Evolutionary conservation across 768 basidiomycete species (phyloP), one percentile per base, ranked within the genome.

Genomic region (Termitomyces sp.): DNA sequence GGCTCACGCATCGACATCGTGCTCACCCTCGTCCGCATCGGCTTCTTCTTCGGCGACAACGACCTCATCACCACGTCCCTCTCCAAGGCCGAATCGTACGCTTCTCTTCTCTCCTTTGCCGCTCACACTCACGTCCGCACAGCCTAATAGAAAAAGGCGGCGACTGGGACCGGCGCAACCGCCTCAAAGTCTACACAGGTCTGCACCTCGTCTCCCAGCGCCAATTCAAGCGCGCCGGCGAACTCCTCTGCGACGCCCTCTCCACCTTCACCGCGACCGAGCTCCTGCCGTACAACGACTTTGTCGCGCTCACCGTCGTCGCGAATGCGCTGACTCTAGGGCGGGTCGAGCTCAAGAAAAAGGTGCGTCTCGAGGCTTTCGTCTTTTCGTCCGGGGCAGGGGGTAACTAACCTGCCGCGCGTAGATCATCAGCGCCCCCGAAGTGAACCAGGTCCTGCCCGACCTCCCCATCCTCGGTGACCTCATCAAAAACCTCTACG

Each of bases 91-190:
- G 89, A 93, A 65, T 82, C 86, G 91, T 94, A 57, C 61, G 87
- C 79, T 26, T 4, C 12, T 12, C 24, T 33, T 36, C n/a, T 8
- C 55, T 18, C 34, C 16, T n/a, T 45, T 51, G 30, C 32, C 27
- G 26, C 2, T 37, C 39, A 20, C 46, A 18, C 26, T 55, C 36
- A 13, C 30, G 43, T 24, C 10, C n/a, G n/a, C 30, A 0, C 67
- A 95, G 93, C 55, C 79, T 97, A 43, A 90, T 97, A 54, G 95
- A 98, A 65, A 84, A 93, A 70, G 96, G 96, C 0, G 96, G 96
- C 45, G 96, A 99, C 74, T 99, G 96, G 96, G 96, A 99, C 71
- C 80, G 96, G 54, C 85, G 95, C 39, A 99, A 98, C 72, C 84
- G 96, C 45, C 84, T 98, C 66, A 99, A 99, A 73, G 96, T 98